Evolutionary conservation across 306 rosid genomes (phyloP), one percentile per base, ranked within the genome.

Genomic region (Casuarina equisetifolia): DNA sequence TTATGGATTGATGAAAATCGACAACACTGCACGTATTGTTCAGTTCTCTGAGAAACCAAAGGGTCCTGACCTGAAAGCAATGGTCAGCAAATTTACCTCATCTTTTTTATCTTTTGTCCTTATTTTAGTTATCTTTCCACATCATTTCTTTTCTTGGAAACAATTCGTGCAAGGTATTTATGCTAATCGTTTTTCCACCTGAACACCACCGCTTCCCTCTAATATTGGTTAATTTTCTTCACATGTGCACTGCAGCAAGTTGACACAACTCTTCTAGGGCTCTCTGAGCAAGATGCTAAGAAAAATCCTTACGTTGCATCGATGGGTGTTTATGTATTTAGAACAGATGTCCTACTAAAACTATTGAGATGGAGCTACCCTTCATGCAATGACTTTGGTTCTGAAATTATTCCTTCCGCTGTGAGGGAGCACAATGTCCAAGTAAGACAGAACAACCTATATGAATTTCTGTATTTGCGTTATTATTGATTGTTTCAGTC

Each of bases 291-390:
- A 79, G 97, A 95, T 50, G 96, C 97, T 44, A 55, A 55, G 76
- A 76, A 77, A 63, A 16, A 82, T 67, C 97, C 96, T 64, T 95
- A 88, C 77, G 92, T 95, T 81, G 99, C 96, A 70, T 95, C 99
- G n/a, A 95, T 95, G 99, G 97, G 99, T 72, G 96, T 95, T 70
- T 95, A 95, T 48, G 91, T 95, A 15, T 95, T 95, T 73, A 83
- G 84, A 85, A 91, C 97, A 46, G 99, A 95, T 42, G 84, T 89
- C 77, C 88, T 95, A 25, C 86, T 95, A 69, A 86, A 90, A 83
- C 88, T 95, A 54, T 70, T 95, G 81, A 82, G 84, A 79, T 85
- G 83, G 86, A 88, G 86, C 54, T 84, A 78, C 80, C 93, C 99
- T 75, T 74, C 87, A 12, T 86, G 84, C 81, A 92, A 92, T 81